These are phyloP conservation scores for Dichotomocladium elegans DNA, from an alignment of 371 early-diverging fungal genomes.

Conservation along the genomic window DNA sequence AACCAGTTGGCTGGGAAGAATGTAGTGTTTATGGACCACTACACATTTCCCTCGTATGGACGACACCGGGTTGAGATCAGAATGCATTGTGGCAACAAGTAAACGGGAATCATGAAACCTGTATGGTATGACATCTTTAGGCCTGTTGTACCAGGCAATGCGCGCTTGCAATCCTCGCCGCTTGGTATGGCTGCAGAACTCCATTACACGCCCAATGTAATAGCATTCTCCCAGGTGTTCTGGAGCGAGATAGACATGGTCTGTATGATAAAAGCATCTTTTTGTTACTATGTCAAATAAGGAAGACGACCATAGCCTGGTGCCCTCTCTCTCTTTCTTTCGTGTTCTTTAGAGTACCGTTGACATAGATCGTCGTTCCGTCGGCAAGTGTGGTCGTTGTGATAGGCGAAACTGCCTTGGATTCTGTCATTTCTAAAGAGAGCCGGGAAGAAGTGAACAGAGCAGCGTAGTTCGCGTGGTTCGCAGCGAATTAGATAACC, in stretches of 20 bases:
- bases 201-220: constrained; percentile 82
- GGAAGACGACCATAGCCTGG: too few species aligned
- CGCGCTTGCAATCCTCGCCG: constrained; percentile 52
- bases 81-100: constrained; percentile 86
- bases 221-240: constrained; percentile 75
- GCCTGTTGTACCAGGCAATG: constrained; percentile 83
- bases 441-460: too few species aligned
- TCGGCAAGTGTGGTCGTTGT: constrained; percentile 12
- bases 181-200: constrained; percentile 52
- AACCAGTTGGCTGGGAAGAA: constrained; percentile 49
- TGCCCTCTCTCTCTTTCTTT: too few species aligned
- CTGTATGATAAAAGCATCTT: constrained; percentile 29
- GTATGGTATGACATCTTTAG: constrained; percentile 69
- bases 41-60: constrained; percentile 78
- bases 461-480: too few species aligned
- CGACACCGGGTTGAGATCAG: constrained; percentile 77
- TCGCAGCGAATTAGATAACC: too few species aligned
- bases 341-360: constrained; percentile 1
- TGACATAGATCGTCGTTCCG: constrained; percentile 10
- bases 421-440: constrained; percentile 5
- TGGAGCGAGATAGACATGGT: constrained; percentile 75
- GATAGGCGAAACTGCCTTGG: constrained; percentile 5
- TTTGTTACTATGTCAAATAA: too few species aligned
- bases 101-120: constrained; percentile 68
- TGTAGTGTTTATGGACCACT: constrained; percentile 68